phyloP scores from a whole-genome alignment of 805 yeast genomes.

The Candida nanaspora region DNA sequence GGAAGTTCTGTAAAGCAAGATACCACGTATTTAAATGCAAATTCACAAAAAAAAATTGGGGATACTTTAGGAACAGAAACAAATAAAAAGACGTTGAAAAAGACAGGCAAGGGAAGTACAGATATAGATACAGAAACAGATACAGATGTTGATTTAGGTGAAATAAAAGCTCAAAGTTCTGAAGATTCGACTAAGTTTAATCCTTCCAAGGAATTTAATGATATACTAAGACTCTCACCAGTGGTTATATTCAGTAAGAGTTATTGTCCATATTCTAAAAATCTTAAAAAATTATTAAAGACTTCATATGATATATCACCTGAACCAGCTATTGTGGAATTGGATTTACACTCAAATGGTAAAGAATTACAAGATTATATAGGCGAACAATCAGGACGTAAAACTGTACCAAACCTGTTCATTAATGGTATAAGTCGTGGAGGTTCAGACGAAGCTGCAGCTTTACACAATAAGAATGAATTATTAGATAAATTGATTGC shows the following conservation, averaged over 20 bases:
- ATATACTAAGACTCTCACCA: conserved; percentile 55
- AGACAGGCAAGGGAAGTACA: background rate
- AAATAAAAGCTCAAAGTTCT: conserved; percentile 2
- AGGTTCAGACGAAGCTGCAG: conserved; percentile 77
- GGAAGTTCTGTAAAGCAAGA: too few relatives aligned
- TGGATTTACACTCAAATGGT: conserved; percentile 78
- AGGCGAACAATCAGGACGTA: conserved; percentile 61
- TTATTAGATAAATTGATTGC: conserved; percentile 42
- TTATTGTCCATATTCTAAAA: conserved; percentile 71
- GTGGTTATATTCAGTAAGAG: conserved; percentile 56
- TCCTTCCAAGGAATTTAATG: conserved; percentile 46
- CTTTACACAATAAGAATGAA: conserved; percentile 49
- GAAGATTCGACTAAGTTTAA: conserved; percentile 15
- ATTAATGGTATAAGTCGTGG: conserved; percentile 74
- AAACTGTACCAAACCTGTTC: conserved; percentile 86
- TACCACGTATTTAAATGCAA: too few relatives aligned
- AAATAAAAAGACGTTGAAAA: background rate
- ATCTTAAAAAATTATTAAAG: conserved; percentile 57
- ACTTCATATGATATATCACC: conserved; percentile 69
- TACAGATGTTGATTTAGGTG: conserved; percentile 2
- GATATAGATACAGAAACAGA: too few relatives aligned
- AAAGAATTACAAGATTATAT: conserved; percentile 66
- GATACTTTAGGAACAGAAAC: too few relatives aligned
- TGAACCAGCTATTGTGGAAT: conserved; percentile 64
- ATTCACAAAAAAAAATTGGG: too few relatives aligned